Conservation (phyloP, 441 rosid species). For the Macaranga tanarius region DNA sequence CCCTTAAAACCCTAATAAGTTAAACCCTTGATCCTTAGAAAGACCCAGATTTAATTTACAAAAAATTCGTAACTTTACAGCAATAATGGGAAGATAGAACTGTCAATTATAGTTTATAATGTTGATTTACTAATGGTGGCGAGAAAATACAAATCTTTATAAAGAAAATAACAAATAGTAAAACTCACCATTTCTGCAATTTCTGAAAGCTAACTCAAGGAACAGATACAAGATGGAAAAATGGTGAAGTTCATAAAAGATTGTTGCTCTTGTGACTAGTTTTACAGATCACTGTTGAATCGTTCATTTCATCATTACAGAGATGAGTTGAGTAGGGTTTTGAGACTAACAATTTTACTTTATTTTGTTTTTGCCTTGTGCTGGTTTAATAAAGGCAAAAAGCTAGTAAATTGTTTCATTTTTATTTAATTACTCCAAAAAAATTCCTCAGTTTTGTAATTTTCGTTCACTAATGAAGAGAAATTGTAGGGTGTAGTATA, state of each 20-base stretch:
- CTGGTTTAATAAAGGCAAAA: too few relatives aligned
- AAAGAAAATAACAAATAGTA: background rate
- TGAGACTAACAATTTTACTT: too few relatives aligned
- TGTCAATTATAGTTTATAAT: background rate
- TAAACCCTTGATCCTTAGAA: background rate
- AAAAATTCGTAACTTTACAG: background rate
- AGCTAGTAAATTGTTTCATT: too few relatives aligned
- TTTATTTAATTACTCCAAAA: too few relatives aligned
- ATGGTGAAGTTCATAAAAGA: background rate
- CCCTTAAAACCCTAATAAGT: background rate
- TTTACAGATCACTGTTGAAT: background rate
- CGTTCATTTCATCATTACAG: background rate
- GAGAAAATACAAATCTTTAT: background rate
- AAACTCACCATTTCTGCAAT: slow-evolving; percentile 21
- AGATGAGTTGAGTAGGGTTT: background rate
- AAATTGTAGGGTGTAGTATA: too few relatives aligned
- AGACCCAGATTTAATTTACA: background rate
- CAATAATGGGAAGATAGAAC: background rate
- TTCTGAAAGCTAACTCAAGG: slow-evolving; percentile 5
- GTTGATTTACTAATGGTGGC: too few relatives aligned
- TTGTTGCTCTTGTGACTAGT: background rate
- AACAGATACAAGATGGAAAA: background rate
- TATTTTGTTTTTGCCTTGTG: too few relatives aligned
- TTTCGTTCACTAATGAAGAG: too few relatives aligned
- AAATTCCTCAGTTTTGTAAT: too few relatives aligned